These are phyloP conservation scores for Pseudognaphalium luteoalbum DNA, from an alignment of 129 eudicot species.

Conservation along the genomic window DNA sequence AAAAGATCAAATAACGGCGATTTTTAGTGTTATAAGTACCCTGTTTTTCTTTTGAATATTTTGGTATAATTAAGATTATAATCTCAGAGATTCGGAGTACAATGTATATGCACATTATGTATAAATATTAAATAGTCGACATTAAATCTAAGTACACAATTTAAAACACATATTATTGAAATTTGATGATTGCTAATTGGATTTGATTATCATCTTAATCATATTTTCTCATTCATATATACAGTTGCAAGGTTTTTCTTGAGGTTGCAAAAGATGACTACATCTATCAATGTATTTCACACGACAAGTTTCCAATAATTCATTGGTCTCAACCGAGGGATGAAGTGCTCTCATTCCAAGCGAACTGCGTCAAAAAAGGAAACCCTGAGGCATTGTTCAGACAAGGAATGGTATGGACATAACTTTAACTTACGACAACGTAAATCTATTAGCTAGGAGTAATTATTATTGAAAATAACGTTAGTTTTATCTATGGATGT, in stretches of 20 bases:
- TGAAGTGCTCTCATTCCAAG: background rate
- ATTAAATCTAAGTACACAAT: background rate
- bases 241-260: constrained; percentile 20
- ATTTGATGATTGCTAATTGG: too few species aligned
- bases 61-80: too few species aligned
- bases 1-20: too few species aligned
- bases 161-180: background rate
- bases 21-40: too few species aligned
- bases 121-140: background rate
- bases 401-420: constrained; percentile 14
- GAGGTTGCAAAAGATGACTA: constrained; percentile 18
- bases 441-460: background rate
- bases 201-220: too few species aligned
- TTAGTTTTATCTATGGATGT: background rate
- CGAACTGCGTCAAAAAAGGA: constrained; percentile 8
- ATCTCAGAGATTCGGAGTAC: too few species aligned
- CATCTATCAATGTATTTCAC: constrained; percentile 5
- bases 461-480: background rate
- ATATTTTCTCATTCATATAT: background rate
- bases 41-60: too few species aligned
- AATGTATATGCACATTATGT: background rate
- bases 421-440: background rate
- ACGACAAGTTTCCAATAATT: constrained; percentile 10
- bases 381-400: constrained; percentile 27
- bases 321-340: background rate